Evolutionary conservation across 1,284 basidiomycete species (phyloP), one percentile per base, ranked within the genome.

Genomic region (Ceratorhiza oryzae-sativae): DNA sequence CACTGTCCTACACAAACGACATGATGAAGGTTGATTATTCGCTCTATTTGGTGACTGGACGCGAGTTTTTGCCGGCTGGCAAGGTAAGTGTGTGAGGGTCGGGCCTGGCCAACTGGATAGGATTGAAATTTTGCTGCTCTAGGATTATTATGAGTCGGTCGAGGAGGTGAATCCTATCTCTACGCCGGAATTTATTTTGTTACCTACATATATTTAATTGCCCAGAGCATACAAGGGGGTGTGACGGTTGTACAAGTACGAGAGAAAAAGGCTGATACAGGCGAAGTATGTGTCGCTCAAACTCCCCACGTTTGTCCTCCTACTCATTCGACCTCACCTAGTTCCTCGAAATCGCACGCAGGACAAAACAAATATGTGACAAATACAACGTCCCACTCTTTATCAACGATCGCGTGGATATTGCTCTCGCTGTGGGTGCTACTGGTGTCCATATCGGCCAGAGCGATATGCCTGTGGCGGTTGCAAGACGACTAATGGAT

Each of bases 361-460:
- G 83, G 73, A 91, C 89, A 1, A 92, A 95, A 78, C 84, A 78
- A 20, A 82, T 98, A 25, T 96, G 93, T 78, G 86, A 90, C 77
- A 86, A 86, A 81, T 93, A 95, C 83, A 85, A 86, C 60, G 88
- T 97, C 23, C 94, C 94, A 0, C 83, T 98, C 32, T 83, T 98
- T 73, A 93, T 98, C 82, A 98, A 98, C 78, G 95, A 97, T 81
- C 88, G 95, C 13, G 84, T 96, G 73, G 95, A 97, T 77, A 88
- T 97, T 53, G 93, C 92, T 4, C 84, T 95, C 32, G 91, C 92
- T 9, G 83, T 93, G 27, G 83, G 86, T 63, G 90, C 90, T 1
- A 87, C 88, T 60, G 95, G 93, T 4, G 88, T 98, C 10, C 96
- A 98, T 78, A 84, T 98, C 61, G 96, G 96, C 2, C 96, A 98